Conservation (phyloP, 805 yeast species). For the Candida tammaniensis region DNA sequence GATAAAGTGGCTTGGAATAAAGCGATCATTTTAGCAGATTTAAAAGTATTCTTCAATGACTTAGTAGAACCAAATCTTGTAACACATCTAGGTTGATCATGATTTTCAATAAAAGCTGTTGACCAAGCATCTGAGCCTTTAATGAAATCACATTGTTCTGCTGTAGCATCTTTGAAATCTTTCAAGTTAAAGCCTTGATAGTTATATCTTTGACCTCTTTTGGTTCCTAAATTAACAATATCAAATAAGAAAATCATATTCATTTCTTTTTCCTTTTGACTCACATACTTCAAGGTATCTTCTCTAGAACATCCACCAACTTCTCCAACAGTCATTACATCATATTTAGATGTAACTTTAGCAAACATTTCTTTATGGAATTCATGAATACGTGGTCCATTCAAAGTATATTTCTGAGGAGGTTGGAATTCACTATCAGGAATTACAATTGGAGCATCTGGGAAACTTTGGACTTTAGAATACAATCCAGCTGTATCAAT, state of each 20-base stretch:
- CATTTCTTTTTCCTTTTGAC: slow-evolving; percentile 36
- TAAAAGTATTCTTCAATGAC: slow-evolving; percentile 16
- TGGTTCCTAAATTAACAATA: slow-evolving; percentile 38
- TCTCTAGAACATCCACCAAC: slow-evolving; percentile 44
- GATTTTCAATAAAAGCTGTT: slow-evolving; percentile 54
- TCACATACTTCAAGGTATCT: slow-evolving; percentile 42
- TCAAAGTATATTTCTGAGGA: slow-evolving; percentile 27
- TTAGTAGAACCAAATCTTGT: slow-evolving; percentile 48
- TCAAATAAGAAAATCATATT: slow-evolving; percentile 37
- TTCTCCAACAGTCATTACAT: slow-evolving; percentile 58
- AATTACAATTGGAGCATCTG: slow-evolving; percentile 48
- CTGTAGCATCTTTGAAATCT: slow-evolving; percentile 42
- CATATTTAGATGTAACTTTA: slow-evolving; percentile 43
- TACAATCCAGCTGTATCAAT: slow-evolving; percentile 55
- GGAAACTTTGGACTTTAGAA: slow-evolving; percentile 44
- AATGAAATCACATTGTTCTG: slow-evolving; percentile 33
- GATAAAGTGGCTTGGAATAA: slow-evolving; percentile 44
- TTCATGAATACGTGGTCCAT: slow-evolving; percentile 59
- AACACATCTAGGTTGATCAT: slow-evolving; percentile 55
- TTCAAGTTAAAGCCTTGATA: slow-evolving; percentile 30
- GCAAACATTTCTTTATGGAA: slow-evolving; percentile 51
- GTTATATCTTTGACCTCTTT: slow-evolving; percentile 31
- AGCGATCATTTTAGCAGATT: slow-evolving; percentile 50
- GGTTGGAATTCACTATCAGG: slow-evolving; percentile 43
- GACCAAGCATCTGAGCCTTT: slow-evolving; percentile 58